Percentiles rank a stretch among this genome's conserved stretches.
Evolutionary conservation across 768 basidiomycete genomes (phyloP).

Genomic region (Scleroderma bovista): DNA sequence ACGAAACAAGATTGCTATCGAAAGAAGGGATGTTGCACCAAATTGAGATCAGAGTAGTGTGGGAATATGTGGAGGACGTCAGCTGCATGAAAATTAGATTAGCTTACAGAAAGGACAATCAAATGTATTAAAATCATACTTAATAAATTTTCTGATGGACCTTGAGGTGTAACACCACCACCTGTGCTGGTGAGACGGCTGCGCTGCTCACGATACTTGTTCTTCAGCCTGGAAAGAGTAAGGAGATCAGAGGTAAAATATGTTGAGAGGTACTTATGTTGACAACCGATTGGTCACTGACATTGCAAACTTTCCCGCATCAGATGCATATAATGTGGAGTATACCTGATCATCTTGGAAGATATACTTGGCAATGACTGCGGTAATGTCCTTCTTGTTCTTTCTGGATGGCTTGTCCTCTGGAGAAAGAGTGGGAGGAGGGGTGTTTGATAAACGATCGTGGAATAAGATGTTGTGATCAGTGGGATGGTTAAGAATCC

Average conservation of each 20-base stretch:
- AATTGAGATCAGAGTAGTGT: background rate
- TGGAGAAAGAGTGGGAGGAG: background rate
- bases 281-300: constrained; percentile 1
- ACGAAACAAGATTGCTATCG: no score
- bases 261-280: background rate
- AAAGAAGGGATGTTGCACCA: background rate
- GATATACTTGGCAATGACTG: constrained; percentile 2
- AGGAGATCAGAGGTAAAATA: background rate
- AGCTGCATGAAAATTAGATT: background rate
- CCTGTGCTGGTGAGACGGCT: background rate
- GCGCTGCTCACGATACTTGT: constrained; percentile 2
- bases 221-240: background rate
- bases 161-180: background rate
- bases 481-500: no score
- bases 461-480: no score
- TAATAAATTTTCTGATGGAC: background rate
- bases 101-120: background rate
- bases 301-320: background rate
- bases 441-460: background rate
- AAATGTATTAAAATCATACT: background rate
- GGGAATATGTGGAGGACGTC: constrained; percentile 3
- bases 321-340: background rate
- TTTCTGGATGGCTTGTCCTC: constrained; percentile 4
- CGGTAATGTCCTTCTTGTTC: constrained; percentile 2
- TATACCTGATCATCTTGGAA: background rate